Evolutionary conservation across 108 stramenopile genomes (phyloP), one percentile per base, ranked within the genome.

Genomic region (Skeletonema tropicum): DNA sequence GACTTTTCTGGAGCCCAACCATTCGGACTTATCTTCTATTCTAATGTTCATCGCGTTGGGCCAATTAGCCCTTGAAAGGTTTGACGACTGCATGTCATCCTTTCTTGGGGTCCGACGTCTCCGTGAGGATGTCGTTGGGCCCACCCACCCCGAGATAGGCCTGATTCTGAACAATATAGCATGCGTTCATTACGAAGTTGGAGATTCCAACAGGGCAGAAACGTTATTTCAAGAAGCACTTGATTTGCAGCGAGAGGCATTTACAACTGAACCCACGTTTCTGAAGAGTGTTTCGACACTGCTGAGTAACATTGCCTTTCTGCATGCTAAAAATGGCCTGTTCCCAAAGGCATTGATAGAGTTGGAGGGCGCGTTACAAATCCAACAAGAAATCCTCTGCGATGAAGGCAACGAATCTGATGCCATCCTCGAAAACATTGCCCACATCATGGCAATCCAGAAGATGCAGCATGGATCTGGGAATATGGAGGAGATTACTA

Each of bases 321-420:
- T 80, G 12, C 79, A 80, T 63, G 79, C 79, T 17, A 80, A 80
- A 66, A 73, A 35, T 39, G 79, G 79, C 30, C 29, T 58, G 3
- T 80, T 80, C 30, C 57, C 79, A 17, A 80, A 80, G 61, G 79
- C 79, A 26, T 61, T 80, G 46, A 80, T 80, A 25, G 79, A 80
- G 57, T 59, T 80, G 9, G 79, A 80, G 33, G 79, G 79, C n/a
- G 79, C 79, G 31, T 46, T 80, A 60, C 79, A 80, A 62, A 80
- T 80, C 41, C 60, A 68, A 39, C 71, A 69, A 60, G 72, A 80
- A 14, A 80, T 80, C 29, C 67, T 80, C 0, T 68, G 62, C 29
- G 79, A 73, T 26, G 79, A 80, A 39, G 19, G 61, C 55, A 49
- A 52, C 38, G 55, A 49, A 21, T 17, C 23, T 33, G 72, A 49